Evolutionary conservation across 768 basidiomycete species (phyloP).

Genomic region (Peribolospora kevripleyi): DNA sequence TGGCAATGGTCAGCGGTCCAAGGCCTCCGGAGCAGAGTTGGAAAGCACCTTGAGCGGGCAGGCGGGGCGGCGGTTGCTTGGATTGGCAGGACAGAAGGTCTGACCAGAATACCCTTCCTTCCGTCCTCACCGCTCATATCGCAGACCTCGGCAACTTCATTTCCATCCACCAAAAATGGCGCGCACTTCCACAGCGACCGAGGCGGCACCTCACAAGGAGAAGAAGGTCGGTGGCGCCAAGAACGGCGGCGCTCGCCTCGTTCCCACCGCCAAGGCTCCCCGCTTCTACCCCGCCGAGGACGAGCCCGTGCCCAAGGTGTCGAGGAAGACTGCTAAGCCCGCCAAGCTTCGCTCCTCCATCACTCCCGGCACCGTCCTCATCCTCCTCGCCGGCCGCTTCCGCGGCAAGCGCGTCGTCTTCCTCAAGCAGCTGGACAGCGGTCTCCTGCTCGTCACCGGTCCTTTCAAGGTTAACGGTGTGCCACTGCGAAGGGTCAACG

Average conservation of each 20-base stretch:
- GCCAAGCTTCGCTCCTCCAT: constrained; percentile 55
- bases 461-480: constrained; percentile 98
- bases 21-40: too few relatives aligned
- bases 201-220: constrained; percentile 29
- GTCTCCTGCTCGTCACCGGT: constrained; percentile 81
- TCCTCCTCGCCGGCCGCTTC: constrained; percentile 93
- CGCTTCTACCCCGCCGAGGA: constrained; percentile 92
- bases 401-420: constrained; percentile 95
- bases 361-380: constrained; percentile 79
- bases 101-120: too few relatives aligned
- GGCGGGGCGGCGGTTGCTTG: too few relatives aligned
- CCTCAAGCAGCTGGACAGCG: constrained; percentile 81
- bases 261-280: constrained; percentile 62
- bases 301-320: constrained; percentile 69
- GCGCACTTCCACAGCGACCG: too few relatives aligned
- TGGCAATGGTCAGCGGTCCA: too few relatives aligned
- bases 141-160: too few relatives aligned
- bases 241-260: constrained; percentile 67
- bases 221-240: constrained; percentile 56
- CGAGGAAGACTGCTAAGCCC: constrained; percentile 61
- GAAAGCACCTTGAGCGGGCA: too few relatives aligned
- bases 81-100: too few relatives aligned
- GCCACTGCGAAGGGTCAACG: constrained; percentile 88
- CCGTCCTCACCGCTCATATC: too few relatives aligned
- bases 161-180: too few relatives aligned